Conservation (phyloP, 495 filamentous ascomycete genomes). For the Penicillium samsonianum region DNA sequence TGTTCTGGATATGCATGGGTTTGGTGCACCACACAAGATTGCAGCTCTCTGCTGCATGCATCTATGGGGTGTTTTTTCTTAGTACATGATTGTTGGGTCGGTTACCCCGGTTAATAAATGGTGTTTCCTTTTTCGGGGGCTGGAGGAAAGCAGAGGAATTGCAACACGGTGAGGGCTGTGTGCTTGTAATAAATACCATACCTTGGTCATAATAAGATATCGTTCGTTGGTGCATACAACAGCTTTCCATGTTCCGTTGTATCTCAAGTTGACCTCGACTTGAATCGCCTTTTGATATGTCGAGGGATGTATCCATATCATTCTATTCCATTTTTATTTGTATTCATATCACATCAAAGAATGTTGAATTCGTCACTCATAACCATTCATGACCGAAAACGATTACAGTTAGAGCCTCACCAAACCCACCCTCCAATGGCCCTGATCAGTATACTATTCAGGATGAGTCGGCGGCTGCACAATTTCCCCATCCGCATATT, state of each 20-base stretch:
- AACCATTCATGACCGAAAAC: neutral
- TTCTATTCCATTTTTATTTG: neutral
- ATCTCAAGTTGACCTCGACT: neutral
- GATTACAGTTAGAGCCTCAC: neutral
- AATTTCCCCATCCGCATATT: constrained; percentile 42
- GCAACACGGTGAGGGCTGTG: neutral
- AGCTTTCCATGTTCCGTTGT: neutral
- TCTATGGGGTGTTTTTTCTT: constrained; percentile 13
- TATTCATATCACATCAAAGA: neutral
- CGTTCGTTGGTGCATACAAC: neutral
- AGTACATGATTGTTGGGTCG: constrained; percentile 22
- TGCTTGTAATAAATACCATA: constrained; percentile 6
- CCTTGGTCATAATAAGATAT: neutral
- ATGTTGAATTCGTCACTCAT: constrained; percentile 19
- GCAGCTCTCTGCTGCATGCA: constrained; percentile 15
- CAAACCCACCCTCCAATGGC: neutral
- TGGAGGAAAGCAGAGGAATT: neutral
- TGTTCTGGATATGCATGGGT: constrained; percentile 38
- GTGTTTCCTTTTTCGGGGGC: neutral
- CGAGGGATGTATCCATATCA: neutral
- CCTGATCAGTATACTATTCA: constrained; percentile 22
- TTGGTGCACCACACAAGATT: constrained; percentile 7
- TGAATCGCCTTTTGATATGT: neutral
- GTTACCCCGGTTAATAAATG: constrained; percentile 7
- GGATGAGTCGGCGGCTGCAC: constrained; percentile 43